These are phyloP conservation scores for Priceomyces haplophilus DNA, from an alignment of 805 yeast genomes.

Conservation along the genomic window DNA sequence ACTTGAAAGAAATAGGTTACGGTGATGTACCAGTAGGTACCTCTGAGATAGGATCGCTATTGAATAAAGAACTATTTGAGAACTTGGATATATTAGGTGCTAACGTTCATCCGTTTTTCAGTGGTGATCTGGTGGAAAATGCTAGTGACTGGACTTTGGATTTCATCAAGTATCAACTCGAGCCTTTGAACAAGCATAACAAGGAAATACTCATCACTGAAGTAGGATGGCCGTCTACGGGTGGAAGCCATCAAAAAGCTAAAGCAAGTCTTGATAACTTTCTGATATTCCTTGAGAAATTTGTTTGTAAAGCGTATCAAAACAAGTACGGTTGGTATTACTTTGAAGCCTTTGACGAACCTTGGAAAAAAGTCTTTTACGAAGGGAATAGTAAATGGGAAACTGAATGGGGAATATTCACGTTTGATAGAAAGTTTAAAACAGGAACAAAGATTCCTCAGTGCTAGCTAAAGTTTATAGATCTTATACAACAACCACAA, in stretches of 20 bases:
- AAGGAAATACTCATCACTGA: slow-evolving; percentile 50
- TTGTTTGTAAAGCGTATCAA: slow-evolving; percentile 47
- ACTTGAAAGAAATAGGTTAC: slow-evolving; percentile 30
- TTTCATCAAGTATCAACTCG: slow-evolving; percentile 42
- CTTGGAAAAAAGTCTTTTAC: slow-evolving; percentile 59
- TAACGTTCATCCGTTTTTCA: slow-evolving; percentile 66
- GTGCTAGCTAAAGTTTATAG: slow-evolving; percentile 21
- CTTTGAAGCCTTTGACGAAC: slow-evolving; percentile 72
- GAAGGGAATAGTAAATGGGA: slow-evolving; percentile 55
- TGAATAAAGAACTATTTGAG: slow-evolving; percentile 36
- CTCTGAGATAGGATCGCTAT: slow-evolving; percentile 53
- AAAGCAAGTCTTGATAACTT: slow-evolving; percentile 44
- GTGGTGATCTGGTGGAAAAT: slow-evolving; percentile 47
- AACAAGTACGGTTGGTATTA: slow-evolving; percentile 49
- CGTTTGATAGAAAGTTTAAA: slow-evolving; percentile 46
- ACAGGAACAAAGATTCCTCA: slow-evolving; percentile 40
- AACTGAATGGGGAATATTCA: slow-evolving; percentile 68
- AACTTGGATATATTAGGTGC: slow-evolving; percentile 58
- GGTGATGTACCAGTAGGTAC: slow-evolving; percentile 56
- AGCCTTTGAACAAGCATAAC: slow-evolving; percentile 30
- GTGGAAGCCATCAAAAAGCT: slow-evolving; percentile 49
- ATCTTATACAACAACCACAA: slow-evolving; percentile 69
- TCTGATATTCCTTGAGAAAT: slow-evolving; percentile 48
- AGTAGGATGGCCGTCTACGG: slow-evolving; percentile 71
- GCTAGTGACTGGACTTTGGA: slow-evolving; percentile 55